Evolutionary conservation across 2,329 filamentous ascomycete species (phyloP), one percentile per base, ranked within the genome.

Genomic region (Metarhizium sp.): DNA sequence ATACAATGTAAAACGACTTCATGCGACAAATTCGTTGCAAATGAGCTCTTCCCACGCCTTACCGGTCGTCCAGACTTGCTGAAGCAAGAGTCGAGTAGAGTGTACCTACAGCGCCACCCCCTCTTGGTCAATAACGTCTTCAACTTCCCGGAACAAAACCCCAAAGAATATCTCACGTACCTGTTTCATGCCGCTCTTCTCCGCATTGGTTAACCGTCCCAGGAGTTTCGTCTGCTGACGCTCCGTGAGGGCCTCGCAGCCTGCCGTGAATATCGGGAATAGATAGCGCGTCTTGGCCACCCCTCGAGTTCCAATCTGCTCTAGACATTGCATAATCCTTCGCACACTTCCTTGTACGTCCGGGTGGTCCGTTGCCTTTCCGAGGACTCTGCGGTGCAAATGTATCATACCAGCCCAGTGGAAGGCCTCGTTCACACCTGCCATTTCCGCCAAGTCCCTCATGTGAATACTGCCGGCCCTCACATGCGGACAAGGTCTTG

Each of bases 201-300:
- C 88, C 1, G 90, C 80, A 18, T 78, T 78, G 65, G 76, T 75
- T 64, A 94, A 76, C 50, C 88, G 76, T 60, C 82, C 79, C 63
- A 88, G 72, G 42, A 92, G 81, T 63, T 81, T 76, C 29, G 72
- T 71, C 51, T 84, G 75, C 61, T 86, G 80, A 2, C 69, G 70
- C 38, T 73, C 63, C 51, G 84, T 78, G 55, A 73, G 72, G 1
- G 84, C 82, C 67, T 94, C 87, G 60, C 88, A 92, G 0, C 89
- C 90, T 1, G 89, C 89, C 1, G 87, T 88, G 68, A 94, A 94
- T 71, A 94, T 84, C 0, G 90, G 89, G 60, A 94, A 92, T 43
- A 94, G 68, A 18, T 89, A 72, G 63, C 87, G 90, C 8, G 82
- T 84, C 68, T 92, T 89, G 0, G 88, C 87, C 16, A 83, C 84